phyloP scores from a whole-genome alignment of 352 stramenopile genomes.

The Phytopythium boreale region DNA sequence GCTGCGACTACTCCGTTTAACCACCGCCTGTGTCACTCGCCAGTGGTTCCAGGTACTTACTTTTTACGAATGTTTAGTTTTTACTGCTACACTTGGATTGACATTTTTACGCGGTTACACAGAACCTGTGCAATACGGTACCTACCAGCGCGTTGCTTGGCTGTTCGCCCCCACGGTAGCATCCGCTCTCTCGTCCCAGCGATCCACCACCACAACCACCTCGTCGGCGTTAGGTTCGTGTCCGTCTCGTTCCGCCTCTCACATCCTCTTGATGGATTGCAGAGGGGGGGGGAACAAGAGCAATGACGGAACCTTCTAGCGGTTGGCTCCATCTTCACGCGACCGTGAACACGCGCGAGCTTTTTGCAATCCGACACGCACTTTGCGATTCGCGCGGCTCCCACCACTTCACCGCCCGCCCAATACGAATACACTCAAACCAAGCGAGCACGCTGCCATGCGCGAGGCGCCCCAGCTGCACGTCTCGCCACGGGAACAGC shows the following conservation, averaged over 20 bases:
- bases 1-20: too few relatives aligned
- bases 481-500: background rate
- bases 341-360: background rate
- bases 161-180: background rate
- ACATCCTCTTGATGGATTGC: conserved; percentile 1
- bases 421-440: too few relatives aligned
- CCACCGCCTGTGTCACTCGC: too few relatives aligned
- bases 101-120: too few relatives aligned
- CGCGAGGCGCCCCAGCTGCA: background rate
- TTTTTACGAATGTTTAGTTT: too few relatives aligned
- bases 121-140: too few relatives aligned
- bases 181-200: background rate
- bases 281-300: background rate
- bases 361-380: background rate
- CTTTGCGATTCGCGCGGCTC: background rate
- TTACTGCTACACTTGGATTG: too few relatives aligned
- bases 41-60: too few relatives aligned
- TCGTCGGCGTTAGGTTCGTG: background rate
- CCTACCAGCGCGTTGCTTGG: background rate
- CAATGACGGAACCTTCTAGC: background rate
- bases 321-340: background rate
- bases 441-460: conserved; percentile 1
- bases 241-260: background rate
- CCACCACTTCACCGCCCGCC: background rate
- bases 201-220: background rate